Conservation (phyloP, 2,329 filamentous ascomycete species). For the Waltergamsia citrina region DNA sequence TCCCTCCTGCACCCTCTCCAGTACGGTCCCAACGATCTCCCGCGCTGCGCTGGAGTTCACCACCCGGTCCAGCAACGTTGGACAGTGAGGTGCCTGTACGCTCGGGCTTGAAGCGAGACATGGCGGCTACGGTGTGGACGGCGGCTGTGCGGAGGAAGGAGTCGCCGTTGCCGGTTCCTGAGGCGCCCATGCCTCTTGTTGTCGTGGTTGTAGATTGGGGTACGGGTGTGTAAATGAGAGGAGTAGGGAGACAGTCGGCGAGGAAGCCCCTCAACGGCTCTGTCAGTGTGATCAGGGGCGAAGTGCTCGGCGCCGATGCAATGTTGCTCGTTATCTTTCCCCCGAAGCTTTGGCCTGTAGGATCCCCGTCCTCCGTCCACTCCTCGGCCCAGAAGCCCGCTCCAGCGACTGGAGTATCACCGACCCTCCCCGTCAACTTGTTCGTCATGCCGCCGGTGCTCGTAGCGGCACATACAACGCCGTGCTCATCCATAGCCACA, state of each 20-base stretch:
- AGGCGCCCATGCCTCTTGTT: constrained; percentile 46
- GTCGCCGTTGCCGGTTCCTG: constrained; percentile 82
- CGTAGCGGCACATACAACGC: constrained; percentile 60
- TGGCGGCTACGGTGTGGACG: constrained; percentile 61
- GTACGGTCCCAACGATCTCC: constrained; percentile 63
- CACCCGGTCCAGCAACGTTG: constrained; percentile 58
- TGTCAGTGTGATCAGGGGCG: constrained; percentile 11
- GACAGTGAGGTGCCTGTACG: constrained; percentile 41
- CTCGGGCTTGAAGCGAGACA: constrained; percentile 52
- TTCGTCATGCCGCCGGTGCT: constrained; percentile 77
- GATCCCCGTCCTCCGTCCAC: constrained; percentile 48
- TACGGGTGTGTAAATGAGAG: constrained; percentile 26
- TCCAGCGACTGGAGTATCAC: constrained; percentile 76
- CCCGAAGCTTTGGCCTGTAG: constrained; percentile 10
- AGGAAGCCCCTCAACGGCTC: constrained; percentile 36
- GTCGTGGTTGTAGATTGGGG: background rate
- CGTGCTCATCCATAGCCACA: constrained; percentile 69
- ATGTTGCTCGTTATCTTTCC: background rate
- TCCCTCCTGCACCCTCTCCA: constrained; percentile 74
- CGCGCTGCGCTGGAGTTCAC: constrained; percentile 67
- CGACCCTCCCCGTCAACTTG: constrained; percentile 75
- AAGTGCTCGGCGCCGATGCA: background rate
- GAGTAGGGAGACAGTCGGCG: constrained; percentile 50
- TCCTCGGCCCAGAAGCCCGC: constrained; percentile 88
- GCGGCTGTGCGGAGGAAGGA: constrained; percentile 70